Evolutionary conservation across 78 protist genomes (phyloP).

Genomic region (Dictyostelium intermedium): DNA sequence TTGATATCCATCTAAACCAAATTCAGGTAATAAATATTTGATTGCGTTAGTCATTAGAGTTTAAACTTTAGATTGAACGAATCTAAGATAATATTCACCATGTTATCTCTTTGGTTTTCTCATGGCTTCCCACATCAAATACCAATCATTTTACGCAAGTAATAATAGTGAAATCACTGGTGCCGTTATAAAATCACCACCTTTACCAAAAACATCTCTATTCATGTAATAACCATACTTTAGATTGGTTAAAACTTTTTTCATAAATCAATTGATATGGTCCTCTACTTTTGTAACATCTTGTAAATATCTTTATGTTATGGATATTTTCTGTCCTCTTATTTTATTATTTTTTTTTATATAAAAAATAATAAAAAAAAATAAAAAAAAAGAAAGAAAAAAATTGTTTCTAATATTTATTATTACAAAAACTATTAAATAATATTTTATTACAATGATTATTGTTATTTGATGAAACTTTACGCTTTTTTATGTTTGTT

Average conservation of each 20-base stretch:
- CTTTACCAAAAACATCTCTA: slow-evolving; percentile 86
- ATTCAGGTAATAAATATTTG: slow-evolving; percentile 57
- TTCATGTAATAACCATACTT: slow-evolving; percentile 88
- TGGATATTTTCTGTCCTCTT: slow-evolving; percentile 48
- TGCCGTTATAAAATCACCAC: slow-evolving; percentile 91
- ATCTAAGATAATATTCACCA: slow-evolving; percentile 69
- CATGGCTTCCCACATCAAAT: slow-evolving; percentile 89
- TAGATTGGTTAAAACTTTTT: slow-evolving; percentile 81
- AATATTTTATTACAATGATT: too few species aligned
- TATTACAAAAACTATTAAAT: not conserved
- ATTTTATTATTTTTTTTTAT: too few species aligned
- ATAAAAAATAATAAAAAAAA: too few species aligned
- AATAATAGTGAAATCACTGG: slow-evolving; percentile 90
- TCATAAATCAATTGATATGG: slow-evolving; percentile 86
- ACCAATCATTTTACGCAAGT: slow-evolving; percentile 91
- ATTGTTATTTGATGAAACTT: not conserved
- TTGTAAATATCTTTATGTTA: slow-evolving; percentile 60
- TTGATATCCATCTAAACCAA: slow-evolving; percentile 71
- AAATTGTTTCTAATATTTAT: too few species aligned
- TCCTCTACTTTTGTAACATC: slow-evolving; percentile 76
- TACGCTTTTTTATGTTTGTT: not conserved
- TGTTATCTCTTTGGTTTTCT: slow-evolving; percentile 30
- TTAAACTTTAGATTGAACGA: slow-evolving; percentile 73
- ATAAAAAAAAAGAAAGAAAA: too few species aligned
- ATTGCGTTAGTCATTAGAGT: slow-evolving; percentile 16